Conservation (phyloP, 208 protist genomes). For the Endotrypanum monterogeii region DNA sequence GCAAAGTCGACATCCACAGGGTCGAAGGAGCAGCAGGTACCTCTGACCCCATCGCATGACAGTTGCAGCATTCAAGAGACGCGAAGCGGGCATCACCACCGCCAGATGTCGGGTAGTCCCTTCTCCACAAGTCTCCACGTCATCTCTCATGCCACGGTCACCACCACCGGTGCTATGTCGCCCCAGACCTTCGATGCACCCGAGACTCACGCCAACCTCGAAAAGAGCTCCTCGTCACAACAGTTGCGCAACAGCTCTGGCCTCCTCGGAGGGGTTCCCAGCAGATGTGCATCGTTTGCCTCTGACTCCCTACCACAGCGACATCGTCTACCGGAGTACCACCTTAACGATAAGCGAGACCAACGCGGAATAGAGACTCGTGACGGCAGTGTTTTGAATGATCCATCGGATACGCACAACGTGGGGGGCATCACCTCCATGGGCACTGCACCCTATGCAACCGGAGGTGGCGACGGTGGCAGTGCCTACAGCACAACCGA, state of each 20-base stretch:
- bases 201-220: background rate
- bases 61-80: background rate
- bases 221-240: background rate
- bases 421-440: background rate
- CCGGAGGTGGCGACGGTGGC: background rate
- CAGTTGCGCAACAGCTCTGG: background rate
- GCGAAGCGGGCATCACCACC: background rate
- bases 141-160: conserved; percentile 6
- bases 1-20: background rate
- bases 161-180: conserved; percentile 4
- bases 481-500: background rate
- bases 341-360: background rate
- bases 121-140: conserved; percentile 3
- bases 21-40: background rate
- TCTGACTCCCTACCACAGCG: background rate
- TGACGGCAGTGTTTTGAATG: background rate
- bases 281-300: background rate
- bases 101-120: background rate
- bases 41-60: background rate
- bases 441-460: background rate
- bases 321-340: background rate
- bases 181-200: conserved; percentile 16
- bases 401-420: background rate
- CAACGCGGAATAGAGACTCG: background rate
- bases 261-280: background rate